A percentile compares a stretch with the other conserved stretches of the same genome.
Evolutionary conservation across 169 alveolate genomes (phyloP).

Genomic region (Plasmodium falciparum): DNA sequence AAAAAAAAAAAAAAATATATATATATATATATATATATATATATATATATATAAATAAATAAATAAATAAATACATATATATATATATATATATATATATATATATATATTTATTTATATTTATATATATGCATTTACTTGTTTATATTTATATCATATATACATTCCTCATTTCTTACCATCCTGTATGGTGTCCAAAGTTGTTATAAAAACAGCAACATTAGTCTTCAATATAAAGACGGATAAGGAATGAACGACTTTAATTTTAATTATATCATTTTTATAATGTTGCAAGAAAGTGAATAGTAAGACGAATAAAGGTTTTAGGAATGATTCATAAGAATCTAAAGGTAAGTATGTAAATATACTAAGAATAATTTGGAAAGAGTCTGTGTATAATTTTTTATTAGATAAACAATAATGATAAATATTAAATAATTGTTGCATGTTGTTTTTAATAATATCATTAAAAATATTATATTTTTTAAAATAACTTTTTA

Average conservation of each 20-base stretch:
- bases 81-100: too few relatives aligned
- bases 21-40: not conserved
- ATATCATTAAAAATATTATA: slow-evolving; percentile 82
- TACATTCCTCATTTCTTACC: too few relatives aligned
- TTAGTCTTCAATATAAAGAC: slow-evolving; percentile 33
- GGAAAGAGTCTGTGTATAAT: slow-evolving; percentile 85
- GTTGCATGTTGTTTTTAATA: slow-evolving; percentile 82
- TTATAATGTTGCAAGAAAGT: slow-evolving; percentile 84
- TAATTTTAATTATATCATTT: slow-evolving; percentile 57
- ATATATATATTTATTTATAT: too few relatives aligned
- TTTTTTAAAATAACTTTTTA: slow-evolving; percentile 85
- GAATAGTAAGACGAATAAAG: slow-evolving; percentile 84
- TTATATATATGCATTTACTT: too few relatives aligned
- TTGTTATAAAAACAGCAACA: slow-evolving; percentile 2
- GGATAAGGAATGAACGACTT: slow-evolving; percentile 34
- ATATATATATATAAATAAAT: too few relatives aligned
- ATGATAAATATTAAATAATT: slow-evolving; percentile 86
- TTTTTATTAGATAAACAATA: slow-evolving; percentile 88
- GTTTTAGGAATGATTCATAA: slow-evolving; percentile 82
- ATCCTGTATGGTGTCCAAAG: slow-evolving; percentile 14
- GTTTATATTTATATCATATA: too few relatives aligned
- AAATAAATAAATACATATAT: too few relatives aligned
- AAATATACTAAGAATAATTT: slow-evolving; percentile 83
- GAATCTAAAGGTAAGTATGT: slow-evolving; percentile 84
- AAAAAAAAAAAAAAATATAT: not conserved